A percentile compares a stretch with the other conserved stretches of the same genome.
phyloP scores from a whole-genome alignment of 2,329 filamentous ascomycete species.

The Arthrobotrys entomopaga region DNA sequence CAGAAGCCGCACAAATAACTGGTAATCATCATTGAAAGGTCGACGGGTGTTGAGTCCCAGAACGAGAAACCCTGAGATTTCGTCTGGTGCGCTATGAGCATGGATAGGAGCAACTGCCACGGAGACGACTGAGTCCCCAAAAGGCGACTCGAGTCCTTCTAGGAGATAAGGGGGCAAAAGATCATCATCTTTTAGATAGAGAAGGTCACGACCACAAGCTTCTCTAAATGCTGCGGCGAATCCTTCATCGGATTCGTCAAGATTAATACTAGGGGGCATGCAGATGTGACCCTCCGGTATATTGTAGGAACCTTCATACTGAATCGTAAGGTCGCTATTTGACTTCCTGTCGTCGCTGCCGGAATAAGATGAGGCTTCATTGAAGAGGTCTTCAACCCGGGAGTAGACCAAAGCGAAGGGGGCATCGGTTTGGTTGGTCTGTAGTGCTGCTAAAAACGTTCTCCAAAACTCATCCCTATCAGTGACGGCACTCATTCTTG shows the following conservation, averaged over 20 bases:
- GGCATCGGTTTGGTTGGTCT: conserved; percentile 36
- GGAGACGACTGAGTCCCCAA: conserved; percentile 24
- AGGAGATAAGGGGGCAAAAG: conserved; percentile 30
- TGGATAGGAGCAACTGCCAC: conserved; percentile 41
- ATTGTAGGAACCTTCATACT: conserved; percentile 39
- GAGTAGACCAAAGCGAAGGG: conserved; percentile 44
- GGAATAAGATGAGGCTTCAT: conserved; percentile 64
- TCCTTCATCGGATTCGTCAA: conserved; percentile 36
- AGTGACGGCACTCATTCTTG: conserved; percentile 69
- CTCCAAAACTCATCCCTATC: conserved; percentile 55
- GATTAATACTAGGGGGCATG: conserved; percentile 25
- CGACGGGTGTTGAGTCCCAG: conserved; percentile 81
- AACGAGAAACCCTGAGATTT: conserved; percentile 75
- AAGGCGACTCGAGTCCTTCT: conserved; percentile 25
- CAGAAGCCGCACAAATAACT: conserved; percentile 72
- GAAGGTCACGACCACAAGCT: conserved; percentile 29
- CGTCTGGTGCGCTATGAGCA: conserved; percentile 30
- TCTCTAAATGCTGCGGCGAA: conserved; percentile 43
- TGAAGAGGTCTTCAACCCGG: conserved; percentile 74
- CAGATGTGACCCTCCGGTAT: conserved; percentile 38
- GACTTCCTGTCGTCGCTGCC: conserved; percentile 11
- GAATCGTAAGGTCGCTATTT: conserved; percentile 25
- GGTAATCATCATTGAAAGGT: conserved; percentile 83
- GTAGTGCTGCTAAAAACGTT: conserved; percentile 46
- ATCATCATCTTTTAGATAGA: conserved; percentile 20